Base-by-base conservation (phyloP, 331 rosid genomes). In the Erythrophleum ivorense region DNA sequence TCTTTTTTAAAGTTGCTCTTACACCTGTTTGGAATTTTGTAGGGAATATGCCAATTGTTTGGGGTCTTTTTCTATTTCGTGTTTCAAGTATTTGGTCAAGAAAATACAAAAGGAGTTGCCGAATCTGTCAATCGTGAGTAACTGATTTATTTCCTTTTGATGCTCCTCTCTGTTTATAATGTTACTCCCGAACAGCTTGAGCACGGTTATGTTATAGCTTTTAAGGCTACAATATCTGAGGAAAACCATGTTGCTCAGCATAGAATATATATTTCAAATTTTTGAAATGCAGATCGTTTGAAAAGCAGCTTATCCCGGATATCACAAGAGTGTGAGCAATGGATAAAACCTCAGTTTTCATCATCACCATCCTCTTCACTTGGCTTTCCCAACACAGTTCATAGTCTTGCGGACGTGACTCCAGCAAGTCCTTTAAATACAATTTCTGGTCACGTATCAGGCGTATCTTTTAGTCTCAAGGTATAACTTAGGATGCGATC, bases 31-130 rank as follows among this genome's bases (percentile, higher is more conserved):
- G 75, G 45, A 85, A 85, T 84, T 84, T 78, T 85, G 88, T 95
- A 94, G 97, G 98, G 98, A 58, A 90, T 92, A 84, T 92, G 98
- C 90, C 98, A 94, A 87, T 83, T 94, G 83, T 92, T 91, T 85
- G 95, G 83, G 87, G 52, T 92, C 73, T 94, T 89, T 84, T 92
- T 94, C 87, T 84, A 90, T 84, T 85, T 85, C 83, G 84, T 89
- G 31, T 91, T 84, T 74, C 97, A 92, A 86, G 90, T 91, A 78
- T 94, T 91, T 91, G 95, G 91, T 76, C 97, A 88, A 83, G 95
- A 81, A 81, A 90, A 88, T 87, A 48, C 80, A 82, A 92, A 92
- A 85, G 81, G 91, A 82, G 83, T 87, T n/a, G 53, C 80, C 5
- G 92, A 88, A 77, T 83, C 90, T 52, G 90, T 88, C 67, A 92